Evolutionary conservation across 164 flowering plant species (phyloP), one percentile per base, ranked within the genome.

Genomic region (Kingdonia uniflora): DNA sequence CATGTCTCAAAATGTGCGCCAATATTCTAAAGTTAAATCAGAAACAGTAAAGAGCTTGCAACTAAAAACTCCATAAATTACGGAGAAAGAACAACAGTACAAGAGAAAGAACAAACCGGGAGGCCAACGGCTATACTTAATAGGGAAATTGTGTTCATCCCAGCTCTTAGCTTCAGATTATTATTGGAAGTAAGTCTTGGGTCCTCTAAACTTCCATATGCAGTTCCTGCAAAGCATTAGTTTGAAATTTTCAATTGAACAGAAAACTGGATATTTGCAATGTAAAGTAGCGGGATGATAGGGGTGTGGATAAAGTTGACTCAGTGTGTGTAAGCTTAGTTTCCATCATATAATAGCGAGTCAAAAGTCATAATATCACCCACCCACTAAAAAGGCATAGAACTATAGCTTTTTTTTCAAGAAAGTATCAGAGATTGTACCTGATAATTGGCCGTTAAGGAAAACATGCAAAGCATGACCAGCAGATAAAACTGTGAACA

Each of bases 401-500:
- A 8, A 29, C 4, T 3, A 8, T 29, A 8, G 35, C 4, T 29
- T 29, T 29, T 8, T 8, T 29, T 29, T 29, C 35, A 8, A 29
- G 35, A 29, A 29, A 4, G 35, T 8, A 29, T 29, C 4, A 29
- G 35, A 29, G 4, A 8, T n/a, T 29, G 35, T 65, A 89, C 97
- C 97, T 67, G 80, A 52, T 43, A 77, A 72, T 62, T 78, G 72
- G 26, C 92, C 85, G 47, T 91, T 91, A 42, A 87, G 56, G 57
- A 91, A 91, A 42, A 79, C 87, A 63, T 85, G 92, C 66, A 83
- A 59, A 26, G 86, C 79, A 72, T 91, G 97, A 2, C 97, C 95
- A 19, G 96, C 91, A 49, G 97, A 91, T 65, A 57, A 47, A n/a
- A 85, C 71, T 2, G 84, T 75, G 52, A 91, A 83, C 35, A 72